Percentiles rank a stretch among this genome's conserved stretches.
These are phyloP conservation scores for Diversispora eburnea DNA, from an alignment of 192 early-diverging fungal genomes.

Conservation along the genomic window DNA sequence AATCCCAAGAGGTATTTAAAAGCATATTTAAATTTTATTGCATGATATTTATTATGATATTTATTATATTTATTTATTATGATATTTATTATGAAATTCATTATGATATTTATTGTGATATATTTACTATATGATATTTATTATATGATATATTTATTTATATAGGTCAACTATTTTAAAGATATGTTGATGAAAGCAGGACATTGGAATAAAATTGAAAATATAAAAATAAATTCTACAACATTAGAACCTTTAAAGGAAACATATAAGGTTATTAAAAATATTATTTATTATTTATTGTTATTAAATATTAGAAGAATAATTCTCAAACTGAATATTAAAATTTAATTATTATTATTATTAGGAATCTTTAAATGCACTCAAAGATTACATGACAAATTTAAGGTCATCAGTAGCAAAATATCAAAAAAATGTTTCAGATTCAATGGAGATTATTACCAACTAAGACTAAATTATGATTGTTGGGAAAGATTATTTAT, in stretches of 20 bases:
- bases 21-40: background rate
- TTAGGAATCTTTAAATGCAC: conserved; percentile 17
- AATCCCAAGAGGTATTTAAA: conserved; percentile 49
- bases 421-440: background rate
- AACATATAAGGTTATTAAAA: conserved; percentile 6
- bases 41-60: background rate
- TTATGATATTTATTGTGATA: background rate
- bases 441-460: background rate
- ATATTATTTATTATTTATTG: no score
- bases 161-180: conserved; percentile 61
- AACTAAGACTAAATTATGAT: no score
- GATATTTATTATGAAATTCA: background rate
- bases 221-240: conserved; percentile 44
- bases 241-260: conserved; percentile 1
- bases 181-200: conserved; percentile 64
- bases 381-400: conserved; percentile 23
- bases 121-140: background rate
- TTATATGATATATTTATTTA: background rate
- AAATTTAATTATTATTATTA: background rate
- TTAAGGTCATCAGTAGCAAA: background rate
- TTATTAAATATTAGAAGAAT: background rate
- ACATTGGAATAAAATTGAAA: conserved; percentile 54
- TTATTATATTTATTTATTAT: background rate
- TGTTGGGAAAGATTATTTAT: no score
- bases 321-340: background rate